A percentile compares a stretch with the other conserved stretches of the same genome.
phyloP scores from a whole-genome alignment of 78 protist species.

The Goniomonas avonlea region DNA sequence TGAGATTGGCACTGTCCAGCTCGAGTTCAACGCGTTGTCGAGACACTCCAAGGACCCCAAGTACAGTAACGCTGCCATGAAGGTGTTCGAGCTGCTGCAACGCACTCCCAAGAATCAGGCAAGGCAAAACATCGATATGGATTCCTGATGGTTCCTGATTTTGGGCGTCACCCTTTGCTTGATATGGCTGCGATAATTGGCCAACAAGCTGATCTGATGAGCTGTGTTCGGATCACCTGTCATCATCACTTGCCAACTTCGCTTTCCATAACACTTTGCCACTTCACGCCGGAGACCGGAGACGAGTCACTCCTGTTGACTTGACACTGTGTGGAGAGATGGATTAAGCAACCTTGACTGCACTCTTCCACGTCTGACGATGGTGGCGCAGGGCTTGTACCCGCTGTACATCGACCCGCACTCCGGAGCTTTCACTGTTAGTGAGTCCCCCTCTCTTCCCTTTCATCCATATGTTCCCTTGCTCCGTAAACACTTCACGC shows the following conservation, averaged over 20 bases:
- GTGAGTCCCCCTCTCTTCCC: background rate
- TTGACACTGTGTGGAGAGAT: too few relatives aligned
- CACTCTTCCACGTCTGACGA: background rate
- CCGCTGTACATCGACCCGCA: background rate
- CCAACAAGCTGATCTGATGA: too few relatives aligned
- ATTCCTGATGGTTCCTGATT: background rate
- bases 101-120: background rate
- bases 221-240: too few relatives aligned
- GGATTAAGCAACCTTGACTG: too few relatives aligned
- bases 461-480: too few relatives aligned
- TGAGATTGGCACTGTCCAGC: slow-evolving; percentile 69
- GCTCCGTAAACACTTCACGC: too few relatives aligned
- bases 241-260: too few relatives aligned
- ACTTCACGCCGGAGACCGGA: too few relatives aligned
- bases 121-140: background rate
- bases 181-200: too few relatives aligned
- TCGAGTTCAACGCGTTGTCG: slow-evolving; percentile 64
- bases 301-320: too few relatives aligned
- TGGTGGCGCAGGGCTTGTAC: slow-evolving; percentile 13
- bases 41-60: slow-evolving; percentile 43
- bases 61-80: slow-evolving; percentile 8
- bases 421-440: background rate
- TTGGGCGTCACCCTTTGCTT: background rate
- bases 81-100: background rate
- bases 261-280: too few relatives aligned